Evolutionary conservation across 2,329 filamentous ascomycete species (phyloP).

Genomic region (Cercospora canescens): DNA sequence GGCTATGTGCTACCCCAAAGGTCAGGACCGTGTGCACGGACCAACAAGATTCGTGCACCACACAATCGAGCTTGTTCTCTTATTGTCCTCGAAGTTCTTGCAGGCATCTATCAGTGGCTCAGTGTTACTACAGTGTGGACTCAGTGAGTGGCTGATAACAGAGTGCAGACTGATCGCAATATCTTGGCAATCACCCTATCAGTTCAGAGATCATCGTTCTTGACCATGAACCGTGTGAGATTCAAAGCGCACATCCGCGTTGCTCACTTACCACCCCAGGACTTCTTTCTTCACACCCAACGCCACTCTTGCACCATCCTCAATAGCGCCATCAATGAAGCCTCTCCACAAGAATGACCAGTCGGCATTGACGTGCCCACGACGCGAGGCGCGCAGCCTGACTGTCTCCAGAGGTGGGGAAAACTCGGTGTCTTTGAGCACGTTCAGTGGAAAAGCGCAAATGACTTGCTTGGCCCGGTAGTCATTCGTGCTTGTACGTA

Average conservation of each 20-base stretch:
- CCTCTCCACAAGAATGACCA: neutral
- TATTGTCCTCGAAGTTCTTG: neutral
- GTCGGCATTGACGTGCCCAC: neutral
- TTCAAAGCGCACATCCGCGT: too few species aligned
- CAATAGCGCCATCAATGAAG: neutral
- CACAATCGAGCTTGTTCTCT: neutral
- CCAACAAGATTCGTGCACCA: neutral
- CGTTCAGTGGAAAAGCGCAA: neutral
- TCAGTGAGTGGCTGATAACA: neutral
- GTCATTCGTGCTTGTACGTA: neutral
- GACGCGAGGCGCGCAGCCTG: neutral
- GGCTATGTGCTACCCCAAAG: neutral
- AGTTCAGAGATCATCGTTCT: neutral
- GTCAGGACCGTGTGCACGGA: neutral
- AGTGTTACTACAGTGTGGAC: too few species aligned
- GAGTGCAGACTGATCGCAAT: neutral
- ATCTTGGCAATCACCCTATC: neutral
- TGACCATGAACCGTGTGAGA: too few species aligned
- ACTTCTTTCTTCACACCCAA: neutral
- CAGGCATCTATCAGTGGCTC: too few species aligned
- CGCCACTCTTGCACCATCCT: neutral
- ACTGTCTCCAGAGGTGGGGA: neutral
- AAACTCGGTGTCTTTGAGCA: neutral
- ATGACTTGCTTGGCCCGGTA: neutral
- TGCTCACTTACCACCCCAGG: neutral